Conservation (phyloP, 2,329 filamentous ascomycete genomes). For the Cercospora sp. region DNA sequence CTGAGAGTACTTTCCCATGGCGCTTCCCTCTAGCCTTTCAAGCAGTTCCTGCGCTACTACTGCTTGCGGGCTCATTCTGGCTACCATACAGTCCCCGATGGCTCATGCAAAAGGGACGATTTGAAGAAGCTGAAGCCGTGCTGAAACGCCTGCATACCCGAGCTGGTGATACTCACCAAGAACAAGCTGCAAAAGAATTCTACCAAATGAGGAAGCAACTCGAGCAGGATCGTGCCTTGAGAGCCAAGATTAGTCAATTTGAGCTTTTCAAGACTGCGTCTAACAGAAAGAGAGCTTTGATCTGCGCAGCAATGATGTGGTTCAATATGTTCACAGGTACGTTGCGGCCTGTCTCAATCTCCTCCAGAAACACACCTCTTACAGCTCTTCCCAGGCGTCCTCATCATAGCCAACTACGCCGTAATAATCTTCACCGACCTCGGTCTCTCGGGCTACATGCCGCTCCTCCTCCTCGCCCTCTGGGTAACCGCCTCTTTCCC, state of each 20-base stretch:
- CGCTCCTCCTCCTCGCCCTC: constrained; percentile 47
- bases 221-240: constrained; percentile 42
- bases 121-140: constrained; percentile 34
- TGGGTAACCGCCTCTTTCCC: constrained; percentile 45
- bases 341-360: no score
- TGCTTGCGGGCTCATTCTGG: constrained; percentile 43
- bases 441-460: constrained; percentile 42
- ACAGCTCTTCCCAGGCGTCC: background rate
- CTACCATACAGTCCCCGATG: constrained; percentile 38
- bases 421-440: constrained; percentile 43
- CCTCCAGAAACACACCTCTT: no score
- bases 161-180: constrained; percentile 42
- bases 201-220: constrained; percentile 49
- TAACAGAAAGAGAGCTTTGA: constrained; percentile 44
- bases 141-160: constrained; percentile 52
- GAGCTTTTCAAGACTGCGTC: constrained; percentile 46
- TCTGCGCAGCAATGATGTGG: constrained; percentile 45
- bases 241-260: constrained; percentile 34
- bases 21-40: constrained; percentile 50
- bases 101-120: constrained; percentile 28
- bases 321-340: constrained; percentile 29
- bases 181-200: constrained; percentile 44
- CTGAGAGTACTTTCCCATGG: constrained; percentile 46
- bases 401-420: constrained; percentile 42
- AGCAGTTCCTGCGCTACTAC: constrained; percentile 42